Percentiles rank a stretch among this genome's conserved stretches.
phyloP scores from a whole-genome alignment of 2,329 filamentous ascomycete species.

The Paraconiothyrium sp. region DNA sequence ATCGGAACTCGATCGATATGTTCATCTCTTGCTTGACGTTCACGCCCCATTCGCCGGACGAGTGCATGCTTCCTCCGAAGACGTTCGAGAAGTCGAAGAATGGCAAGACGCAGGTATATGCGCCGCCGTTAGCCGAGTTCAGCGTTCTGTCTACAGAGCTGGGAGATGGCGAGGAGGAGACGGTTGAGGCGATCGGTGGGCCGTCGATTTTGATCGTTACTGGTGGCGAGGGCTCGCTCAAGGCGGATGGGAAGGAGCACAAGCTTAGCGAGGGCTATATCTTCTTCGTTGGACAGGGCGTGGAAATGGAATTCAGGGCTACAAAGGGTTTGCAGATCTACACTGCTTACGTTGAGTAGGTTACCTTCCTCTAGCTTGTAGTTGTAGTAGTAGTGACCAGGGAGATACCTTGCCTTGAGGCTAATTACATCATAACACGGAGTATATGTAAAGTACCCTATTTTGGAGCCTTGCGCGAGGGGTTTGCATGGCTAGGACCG shows the following conservation, averaged over 20 bases:
- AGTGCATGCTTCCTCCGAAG: slow-evolving; percentile 64
- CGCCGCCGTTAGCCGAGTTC: slow-evolving; percentile 76
- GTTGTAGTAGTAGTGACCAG: not conserved
- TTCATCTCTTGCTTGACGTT: slow-evolving; percentile 73
- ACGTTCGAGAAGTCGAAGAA: slow-evolving; percentile 62
- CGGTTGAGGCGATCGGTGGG: slow-evolving; percentile 64
- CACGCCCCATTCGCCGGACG: slow-evolving; percentile 65
- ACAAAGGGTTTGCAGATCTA: slow-evolving; percentile 58
- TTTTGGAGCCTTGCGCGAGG: slow-evolving; percentile 16
- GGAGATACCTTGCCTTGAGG: not conserved
- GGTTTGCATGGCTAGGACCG: slow-evolving; percentile 24
- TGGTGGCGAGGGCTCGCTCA: slow-evolving; percentile 66
- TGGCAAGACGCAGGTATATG: slow-evolving; percentile 71
- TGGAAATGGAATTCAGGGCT: slow-evolving; percentile 58
- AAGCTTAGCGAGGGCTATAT: slow-evolving; percentile 70
- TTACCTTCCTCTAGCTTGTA: not conserved
- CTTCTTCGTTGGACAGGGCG: slow-evolving; percentile 71
- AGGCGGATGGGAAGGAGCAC: slow-evolving; percentile 61
- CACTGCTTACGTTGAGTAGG: slow-evolving; percentile 57
- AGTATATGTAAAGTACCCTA: slow-evolving; percentile 15
- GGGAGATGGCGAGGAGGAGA: slow-evolving; percentile 67
- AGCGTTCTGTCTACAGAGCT: slow-evolving; percentile 71
- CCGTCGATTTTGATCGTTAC: slow-evolving; percentile 72
- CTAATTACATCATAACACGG: not conserved
- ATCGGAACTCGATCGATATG: slow-evolving; percentile 70